These are phyloP conservation scores for Bombardia bombarda DNA, from an alignment of 495 filamentous ascomycete genomes.

Conservation along the genomic window DNA sequence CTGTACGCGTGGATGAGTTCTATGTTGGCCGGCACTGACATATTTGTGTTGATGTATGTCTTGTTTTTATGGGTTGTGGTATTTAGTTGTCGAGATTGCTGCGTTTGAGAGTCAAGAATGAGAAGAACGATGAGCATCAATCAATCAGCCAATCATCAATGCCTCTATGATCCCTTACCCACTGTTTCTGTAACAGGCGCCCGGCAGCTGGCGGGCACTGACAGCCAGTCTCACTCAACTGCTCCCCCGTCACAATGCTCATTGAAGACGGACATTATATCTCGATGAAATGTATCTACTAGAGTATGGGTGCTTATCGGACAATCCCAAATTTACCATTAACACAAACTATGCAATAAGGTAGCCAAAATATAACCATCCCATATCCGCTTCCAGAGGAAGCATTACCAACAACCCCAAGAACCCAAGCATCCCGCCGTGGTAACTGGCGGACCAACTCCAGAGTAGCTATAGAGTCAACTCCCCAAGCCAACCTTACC, in stretches of 20 bases:
- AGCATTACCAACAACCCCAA: not conserved
- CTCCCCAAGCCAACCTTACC: too few species aligned
- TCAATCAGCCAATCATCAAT: too few species aligned
- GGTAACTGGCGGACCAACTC: too few species aligned
- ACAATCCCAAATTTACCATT: not conserved
- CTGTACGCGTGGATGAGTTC: constrained; percentile 71
- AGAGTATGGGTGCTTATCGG: too few species aligned
- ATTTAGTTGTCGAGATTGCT: not conserved
- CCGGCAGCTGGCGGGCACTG: not conserved
- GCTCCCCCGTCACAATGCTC: too few species aligned
- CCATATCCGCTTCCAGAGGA: not conserved
- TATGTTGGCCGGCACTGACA: not conserved
- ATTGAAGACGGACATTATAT: too few species aligned
- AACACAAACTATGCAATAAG: not conserved
- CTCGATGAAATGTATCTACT: too few species aligned
- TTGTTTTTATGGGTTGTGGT: not conserved
- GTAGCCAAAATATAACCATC: not conserved
- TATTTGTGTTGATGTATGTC: not conserved
- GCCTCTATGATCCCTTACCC: too few species aligned
- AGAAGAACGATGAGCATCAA: not conserved
- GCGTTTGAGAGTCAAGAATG: not conserved
- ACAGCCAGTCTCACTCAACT: too few species aligned
- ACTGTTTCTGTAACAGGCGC: too few species aligned
- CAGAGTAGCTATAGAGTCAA: too few species aligned
- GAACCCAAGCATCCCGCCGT: too few species aligned